These are phyloP conservation scores for Prunella vulgaris DNA, from an alignment of 257 asterid species.

Conservation along the genomic window DNA sequence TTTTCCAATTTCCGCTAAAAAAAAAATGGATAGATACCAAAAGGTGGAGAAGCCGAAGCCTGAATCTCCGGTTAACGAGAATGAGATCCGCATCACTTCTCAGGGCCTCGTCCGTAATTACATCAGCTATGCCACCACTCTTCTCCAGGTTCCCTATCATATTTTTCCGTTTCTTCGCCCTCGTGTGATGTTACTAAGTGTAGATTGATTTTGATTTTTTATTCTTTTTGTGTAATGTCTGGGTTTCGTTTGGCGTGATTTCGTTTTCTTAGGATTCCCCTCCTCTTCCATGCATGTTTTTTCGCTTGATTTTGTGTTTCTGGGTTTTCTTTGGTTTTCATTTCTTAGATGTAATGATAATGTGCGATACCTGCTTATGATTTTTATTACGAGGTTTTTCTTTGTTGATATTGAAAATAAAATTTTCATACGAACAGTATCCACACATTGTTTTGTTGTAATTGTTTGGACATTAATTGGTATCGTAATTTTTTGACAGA, in stretches of 20 bases:
- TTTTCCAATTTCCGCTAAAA: slow-evolving; percentile 20
- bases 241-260: neutral
- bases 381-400: neutral
- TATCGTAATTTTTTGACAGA: neutral
- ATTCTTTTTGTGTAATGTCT: neutral
- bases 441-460: neutral
- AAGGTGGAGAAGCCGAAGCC: slow-evolving; percentile 85
- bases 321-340: neutral
- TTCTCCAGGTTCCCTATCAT: slow-evolving; percentile 57
- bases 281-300: neutral
- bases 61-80: slow-evolving; percentile 71
- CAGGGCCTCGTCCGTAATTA: slow-evolving; percentile 81
- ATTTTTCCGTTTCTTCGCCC: neutral
- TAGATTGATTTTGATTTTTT: neutral
- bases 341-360: neutral
- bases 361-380: neutral
- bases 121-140: slow-evolving; percentile 76
- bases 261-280: neutral
- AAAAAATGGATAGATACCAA: slow-evolving; percentile 76
- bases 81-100: slow-evolving; percentile 95
- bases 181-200: neutral
- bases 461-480: neutral
- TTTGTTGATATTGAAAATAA: too few species aligned
- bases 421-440: too few species aligned
- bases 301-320: neutral